A percentile compares a stretch with the other conserved stretches of the same genome.
These are phyloP conservation scores for Pseudoturritis turrita DNA, from an alignment of 345 rosid species.

Conservation along the genomic window DNA sequence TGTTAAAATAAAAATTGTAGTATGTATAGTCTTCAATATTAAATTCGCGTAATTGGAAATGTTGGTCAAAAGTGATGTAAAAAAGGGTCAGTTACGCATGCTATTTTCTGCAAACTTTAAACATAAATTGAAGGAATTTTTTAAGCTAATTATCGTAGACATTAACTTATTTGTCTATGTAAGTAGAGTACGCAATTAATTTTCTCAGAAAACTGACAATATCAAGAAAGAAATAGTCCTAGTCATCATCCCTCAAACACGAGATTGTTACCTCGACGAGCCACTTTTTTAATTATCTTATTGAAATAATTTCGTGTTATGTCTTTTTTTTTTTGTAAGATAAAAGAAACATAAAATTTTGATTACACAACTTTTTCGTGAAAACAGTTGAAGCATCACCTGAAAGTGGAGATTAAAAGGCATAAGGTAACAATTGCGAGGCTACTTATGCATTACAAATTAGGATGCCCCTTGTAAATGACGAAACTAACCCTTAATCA, in stretches of 20 bases:
- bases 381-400: slow-evolving; percentile 26
- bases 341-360: neutral
- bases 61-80: neutral
- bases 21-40: neutral
- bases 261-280: slow-evolving; percentile 5
- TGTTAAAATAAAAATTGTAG: neutral
- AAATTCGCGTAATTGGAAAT: neutral
- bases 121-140: neutral
- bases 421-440: neutral
- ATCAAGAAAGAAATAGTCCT: slow-evolving; percentile 13
- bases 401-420: neutral
- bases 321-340: neutral
- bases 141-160: neutral
- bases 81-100: neutral
- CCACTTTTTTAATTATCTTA: neutral
- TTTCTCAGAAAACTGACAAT: neutral
- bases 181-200: neutral
- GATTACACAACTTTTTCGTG: slow-evolving; percentile 23
- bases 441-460: slow-evolving; percentile 2
- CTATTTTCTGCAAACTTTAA: neutral
- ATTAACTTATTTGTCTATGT: neutral
- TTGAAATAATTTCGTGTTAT: neutral
- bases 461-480: neutral
- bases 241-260: slow-evolving; percentile 26
- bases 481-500: slow-evolving; percentile 1